Conservation (phyloP, 192 early-diverging fungal genomes). For the Mortierella hygrophila region DNA sequence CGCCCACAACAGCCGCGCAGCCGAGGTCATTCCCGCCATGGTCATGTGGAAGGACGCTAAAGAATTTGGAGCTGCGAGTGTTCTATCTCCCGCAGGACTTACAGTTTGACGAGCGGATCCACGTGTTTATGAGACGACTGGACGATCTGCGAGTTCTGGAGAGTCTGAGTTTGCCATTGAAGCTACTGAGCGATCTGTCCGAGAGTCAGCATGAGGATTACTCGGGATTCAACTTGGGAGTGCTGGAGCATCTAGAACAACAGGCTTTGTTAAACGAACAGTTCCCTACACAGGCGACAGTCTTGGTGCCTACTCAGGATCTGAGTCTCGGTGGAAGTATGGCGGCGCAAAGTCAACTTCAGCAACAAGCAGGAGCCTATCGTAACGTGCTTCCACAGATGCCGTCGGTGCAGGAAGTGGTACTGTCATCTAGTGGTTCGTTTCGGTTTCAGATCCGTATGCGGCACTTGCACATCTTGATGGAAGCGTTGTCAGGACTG, state of each 20-base stretch:
- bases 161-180: conserved; percentile 13
- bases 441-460: conserved; percentile 9
- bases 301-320: background rate
- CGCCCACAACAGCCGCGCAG: background rate
- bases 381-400: conserved; percentile 22
- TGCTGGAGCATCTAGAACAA: conserved; percentile 25
- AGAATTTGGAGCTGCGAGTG: conserved; percentile 14
- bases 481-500: conserved; percentile 21
- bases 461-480: conserved; percentile 31
- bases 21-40: background rate
- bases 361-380: conserved; percentile 1
- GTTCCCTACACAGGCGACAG: background rate
- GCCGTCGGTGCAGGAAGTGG: conserved; percentile 23
- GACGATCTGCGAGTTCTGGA: conserved; percentile 21
- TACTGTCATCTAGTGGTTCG: background rate
- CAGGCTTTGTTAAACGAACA: background rate
- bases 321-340: background rate
- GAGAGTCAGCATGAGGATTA: conserved; percentile 20
- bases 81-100: conserved; percentile 14
- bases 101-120: conserved; percentile 19
- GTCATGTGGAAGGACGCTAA: conserved; percentile 12
- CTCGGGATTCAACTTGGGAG: conserved; percentile 1
- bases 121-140: conserved; percentile 26
- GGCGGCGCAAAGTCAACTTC: background rate
- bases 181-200: conserved; percentile 29